Evolutionary conservation across 805 yeast species (phyloP), one percentile per base, ranked within the genome.

Genomic region (Priceomyces castillae): DNA sequence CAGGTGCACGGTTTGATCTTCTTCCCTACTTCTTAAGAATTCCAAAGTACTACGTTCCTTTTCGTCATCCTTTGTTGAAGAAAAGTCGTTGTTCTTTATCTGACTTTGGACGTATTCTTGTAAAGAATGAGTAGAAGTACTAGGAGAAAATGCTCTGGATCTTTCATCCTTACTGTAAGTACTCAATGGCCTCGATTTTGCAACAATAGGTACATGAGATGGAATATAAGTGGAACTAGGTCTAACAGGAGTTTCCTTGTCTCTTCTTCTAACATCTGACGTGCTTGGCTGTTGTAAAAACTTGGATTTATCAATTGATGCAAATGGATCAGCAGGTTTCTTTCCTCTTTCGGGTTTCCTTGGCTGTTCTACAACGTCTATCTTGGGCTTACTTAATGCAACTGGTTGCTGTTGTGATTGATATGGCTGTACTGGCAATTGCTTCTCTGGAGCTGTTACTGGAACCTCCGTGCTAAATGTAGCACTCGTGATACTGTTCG

Each of bases 281-380:
- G 40, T 33, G 25, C 25, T 22, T 22, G 25, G 25, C 25, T 9
- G 25, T 22, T 40, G 37, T 22, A 59, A 49, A 20, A 69, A 39
- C 47, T 65, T 69, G 6, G 71, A 51, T 49, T 62, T 71, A 42
- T 74, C 77, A 28, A 74, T 65, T 3, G 61, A 43, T 3, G 76
- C 62, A 49, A 74, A 74, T 15, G 76, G 77, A 49, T 73, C 79
- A 4, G 49, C 36, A 11, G 31, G 15, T n/a, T n/a, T 28, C 15
- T 28, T 28, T 5, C 10, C 15, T 7, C 6, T 6, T 23, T 23
- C 26, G 26, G 26, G 26, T 10, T 23, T 23, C 10, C 10, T 23
- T 6, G 26, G 26, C 9, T 10, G 26, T 7, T 23, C 10, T 10
- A 23, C 10, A 23, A 23, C 10, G 10, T 23, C 26, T 7, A 23